These are phyloP conservation scores for Fraxinus latifolia DNA, from an alignment of 305 asterid genomes.

Conservation along the genomic window DNA sequence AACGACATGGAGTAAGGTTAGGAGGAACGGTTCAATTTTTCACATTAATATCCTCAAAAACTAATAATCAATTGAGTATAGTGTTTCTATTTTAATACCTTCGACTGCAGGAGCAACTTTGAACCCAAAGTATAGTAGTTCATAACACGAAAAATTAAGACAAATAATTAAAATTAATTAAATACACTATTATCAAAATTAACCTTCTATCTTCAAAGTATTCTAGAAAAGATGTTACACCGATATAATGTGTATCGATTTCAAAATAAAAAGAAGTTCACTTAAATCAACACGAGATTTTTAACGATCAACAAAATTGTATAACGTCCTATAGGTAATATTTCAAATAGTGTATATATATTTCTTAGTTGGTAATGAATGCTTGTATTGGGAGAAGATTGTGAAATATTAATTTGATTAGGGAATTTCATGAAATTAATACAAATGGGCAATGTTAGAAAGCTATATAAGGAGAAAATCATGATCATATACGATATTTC, in stretches of 20 bases:
- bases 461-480: conserved; percentile 17
- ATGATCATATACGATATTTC: conserved; percentile 24
- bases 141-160: background rate
- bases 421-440: conserved; percentile 29
- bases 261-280: background rate
- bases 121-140: background rate
- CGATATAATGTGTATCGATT: background rate
- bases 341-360: background rate
- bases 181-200: background rate
- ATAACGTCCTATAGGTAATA: background rate
- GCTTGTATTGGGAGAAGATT: background rate
- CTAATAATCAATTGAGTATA: background rate
- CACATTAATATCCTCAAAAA: background rate
- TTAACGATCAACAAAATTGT: background rate
- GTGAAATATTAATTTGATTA: conserved; percentile 11
- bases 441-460: conserved; percentile 21
- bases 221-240: background rate
- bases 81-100: background rate
- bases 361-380: background rate
- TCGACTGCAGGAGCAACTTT: background rate
- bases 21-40: background rate
- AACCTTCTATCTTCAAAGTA: background rate
- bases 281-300: background rate
- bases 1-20: background rate
- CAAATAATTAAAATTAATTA: background rate